Evolutionary conservation across 371 early-diverging fungal genomes (phyloP).

Genomic region (Syncephalastrum monosporum): DNA sequence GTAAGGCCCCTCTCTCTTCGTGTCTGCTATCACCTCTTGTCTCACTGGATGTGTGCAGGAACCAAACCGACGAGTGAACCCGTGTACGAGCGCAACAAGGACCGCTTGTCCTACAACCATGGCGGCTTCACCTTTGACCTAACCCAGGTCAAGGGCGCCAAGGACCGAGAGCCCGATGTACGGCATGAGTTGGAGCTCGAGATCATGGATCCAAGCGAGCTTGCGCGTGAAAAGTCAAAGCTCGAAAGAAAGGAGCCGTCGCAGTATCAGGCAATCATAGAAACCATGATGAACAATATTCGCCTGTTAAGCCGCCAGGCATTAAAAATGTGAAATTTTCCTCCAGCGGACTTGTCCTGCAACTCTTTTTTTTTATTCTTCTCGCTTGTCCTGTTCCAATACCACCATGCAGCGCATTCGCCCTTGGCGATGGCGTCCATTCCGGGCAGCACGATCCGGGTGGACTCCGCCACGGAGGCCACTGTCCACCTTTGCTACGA

Average conservation of each 20-base stretch:
- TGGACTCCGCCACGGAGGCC: neutral
- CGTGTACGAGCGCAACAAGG: conserved; percentile 65
- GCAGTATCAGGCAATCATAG: conserved; percentile 49
- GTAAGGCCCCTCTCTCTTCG: conserved; percentile 15
- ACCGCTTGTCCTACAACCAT: conserved; percentile 72
- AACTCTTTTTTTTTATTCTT: too few species aligned
- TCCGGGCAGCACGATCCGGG: too few species aligned
- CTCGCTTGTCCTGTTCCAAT: too few species aligned
- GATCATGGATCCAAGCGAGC: conserved; percentile 40
- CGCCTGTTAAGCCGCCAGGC: conserved; percentile 38
- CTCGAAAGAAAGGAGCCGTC: conserved; percentile 40
- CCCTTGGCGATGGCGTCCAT: too few species aligned
- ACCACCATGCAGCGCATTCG: too few species aligned
- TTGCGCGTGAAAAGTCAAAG: conserved; percentile 40
- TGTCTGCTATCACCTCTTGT: neutral
- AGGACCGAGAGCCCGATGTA: conserved; percentile 25
- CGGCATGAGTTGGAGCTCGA: conserved; percentile 67
- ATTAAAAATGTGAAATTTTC: conserved; percentile 3
- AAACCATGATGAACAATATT: conserved; percentile 59
- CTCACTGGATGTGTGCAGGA: conserved; percentile 7
- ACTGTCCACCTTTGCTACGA: conserved; percentile 16
- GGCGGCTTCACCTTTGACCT: conserved; percentile 74
- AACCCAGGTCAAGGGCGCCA: conserved; percentile 64
- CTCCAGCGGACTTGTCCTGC: too few species aligned
- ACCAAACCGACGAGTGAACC: conserved; percentile 34